A percentile compares a stretch with the other conserved stretches of the same genome.
phyloP scores from a whole-genome alignment of 768 basidiomycete genomes.

The Rhizopogon sp. region DNA sequence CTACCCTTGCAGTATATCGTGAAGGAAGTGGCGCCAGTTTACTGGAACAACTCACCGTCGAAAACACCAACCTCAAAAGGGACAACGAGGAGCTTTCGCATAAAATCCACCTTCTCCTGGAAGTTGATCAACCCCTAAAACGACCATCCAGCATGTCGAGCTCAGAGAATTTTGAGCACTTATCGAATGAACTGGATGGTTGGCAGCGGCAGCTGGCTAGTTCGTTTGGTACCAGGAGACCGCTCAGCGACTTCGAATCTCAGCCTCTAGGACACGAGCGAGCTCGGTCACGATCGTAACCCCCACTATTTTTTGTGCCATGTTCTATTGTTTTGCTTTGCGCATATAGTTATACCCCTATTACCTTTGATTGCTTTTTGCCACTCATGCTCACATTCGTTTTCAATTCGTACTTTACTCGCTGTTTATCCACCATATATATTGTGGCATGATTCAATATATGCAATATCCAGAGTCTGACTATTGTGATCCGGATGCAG shows the following conservation, averaged over 20 bases:
- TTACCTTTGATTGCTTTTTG: slow-evolving; percentile 30
- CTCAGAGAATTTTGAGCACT: slow-evolving; percentile 79
- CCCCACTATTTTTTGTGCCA: slow-evolving; percentile 7
- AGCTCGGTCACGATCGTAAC: slow-evolving; percentile 51
- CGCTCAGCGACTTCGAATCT: slow-evolving; percentile 68
- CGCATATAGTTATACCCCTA: slow-evolving; percentile 33
- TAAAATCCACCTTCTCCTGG: slow-evolving; percentile 84
- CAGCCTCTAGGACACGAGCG: slow-evolving; percentile 50
- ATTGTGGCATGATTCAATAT: slow-evolving; percentile 27
- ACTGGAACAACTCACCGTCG: slow-evolving; percentile 76
- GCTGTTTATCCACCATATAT: slow-evolving; percentile 32
- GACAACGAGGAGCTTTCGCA: slow-evolving; percentile 90
- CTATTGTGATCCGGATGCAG: slow-evolving; percentile 24
- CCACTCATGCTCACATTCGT: slow-evolving; percentile 43
- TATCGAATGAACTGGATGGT: slow-evolving; percentile 77
- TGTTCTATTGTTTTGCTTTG: slow-evolving; percentile 16
- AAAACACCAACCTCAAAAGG: slow-evolving; percentile 72
- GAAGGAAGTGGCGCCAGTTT: slow-evolving; percentile 73
- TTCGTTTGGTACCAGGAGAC: slow-evolving; percentile 70
- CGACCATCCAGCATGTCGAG: slow-evolving; percentile 72
- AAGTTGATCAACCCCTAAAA: slow-evolving; percentile 79
- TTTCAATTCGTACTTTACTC: slow-evolving; percentile 44
- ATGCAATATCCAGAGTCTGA: slow-evolving; percentile 14
- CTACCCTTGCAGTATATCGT: slow-evolving; percentile 68
- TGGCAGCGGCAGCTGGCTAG: slow-evolving; percentile 84